These are phyloP conservation scores for Boletus speciosus DNA, from an alignment of 768 basidiomycete genomes.

Conservation along the genomic window DNA sequence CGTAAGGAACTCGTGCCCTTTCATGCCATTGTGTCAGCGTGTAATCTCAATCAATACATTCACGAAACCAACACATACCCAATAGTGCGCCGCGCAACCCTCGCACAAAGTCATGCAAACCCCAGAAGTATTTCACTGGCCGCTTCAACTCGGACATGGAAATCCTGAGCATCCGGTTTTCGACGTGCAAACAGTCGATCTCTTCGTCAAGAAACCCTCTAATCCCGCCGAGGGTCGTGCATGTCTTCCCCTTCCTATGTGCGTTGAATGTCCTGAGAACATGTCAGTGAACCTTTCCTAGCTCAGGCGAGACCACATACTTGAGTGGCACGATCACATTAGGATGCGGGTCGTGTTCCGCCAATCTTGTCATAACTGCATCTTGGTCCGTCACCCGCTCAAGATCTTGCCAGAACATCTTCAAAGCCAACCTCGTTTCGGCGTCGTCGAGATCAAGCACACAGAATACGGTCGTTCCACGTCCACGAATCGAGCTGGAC, in stretches of 20 bases:
- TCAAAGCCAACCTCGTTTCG: neutral
- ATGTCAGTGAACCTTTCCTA: neutral
- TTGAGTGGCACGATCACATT: neutral
- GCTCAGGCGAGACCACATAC: neutral
- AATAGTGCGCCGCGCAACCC: no score
- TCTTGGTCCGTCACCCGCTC: neutral
- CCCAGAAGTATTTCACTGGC: constrained; percentile 15
- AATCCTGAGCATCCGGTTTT: constrained; percentile 1
- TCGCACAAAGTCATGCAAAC: constrained; percentile 12
- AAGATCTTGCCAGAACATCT: constrained; percentile 12
- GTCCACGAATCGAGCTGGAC: constrained; percentile 10
- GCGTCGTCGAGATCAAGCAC: neutral
- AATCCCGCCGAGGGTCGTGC: constrained; percentile 3
- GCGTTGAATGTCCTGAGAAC: neutral
- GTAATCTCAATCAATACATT: no score
- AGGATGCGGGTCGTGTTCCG: neutral
- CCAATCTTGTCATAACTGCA: neutral
- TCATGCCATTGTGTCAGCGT: neutral
- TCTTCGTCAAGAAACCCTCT: constrained; percentile 2
- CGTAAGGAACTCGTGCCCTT: constrained; percentile 17
- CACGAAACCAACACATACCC: no score
- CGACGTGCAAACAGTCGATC: neutral
- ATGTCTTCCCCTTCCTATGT: neutral
- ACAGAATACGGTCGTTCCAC: constrained; percentile 7
- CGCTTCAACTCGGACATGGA: constrained; percentile 1